Evolutionary conservation across 352 stramenopile genomes (phyloP).

Genomic region (Globisporangium orthogonon): DNA sequence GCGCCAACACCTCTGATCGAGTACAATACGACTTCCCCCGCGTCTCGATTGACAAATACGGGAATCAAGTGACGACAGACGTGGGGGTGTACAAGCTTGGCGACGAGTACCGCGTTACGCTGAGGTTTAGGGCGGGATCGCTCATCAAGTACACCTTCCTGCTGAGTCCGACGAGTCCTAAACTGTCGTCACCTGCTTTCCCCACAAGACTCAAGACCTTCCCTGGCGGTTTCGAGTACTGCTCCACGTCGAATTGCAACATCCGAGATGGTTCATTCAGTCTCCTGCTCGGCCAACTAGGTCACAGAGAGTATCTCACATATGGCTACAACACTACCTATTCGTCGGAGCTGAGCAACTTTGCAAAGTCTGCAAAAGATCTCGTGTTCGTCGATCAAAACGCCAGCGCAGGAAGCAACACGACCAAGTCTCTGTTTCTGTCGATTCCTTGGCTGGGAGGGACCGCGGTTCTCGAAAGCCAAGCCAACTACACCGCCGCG

Average conservation of each 20-base stretch:
- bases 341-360: background rate
- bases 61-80: background rate
- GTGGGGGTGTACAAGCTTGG: slow-evolving; percentile 1
- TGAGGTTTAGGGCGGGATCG: background rate
- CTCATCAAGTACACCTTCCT: slow-evolving; percentile 6
- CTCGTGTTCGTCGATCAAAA: slow-evolving; percentile 5
- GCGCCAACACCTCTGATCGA: background rate
- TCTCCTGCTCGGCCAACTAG: slow-evolving; percentile 10
- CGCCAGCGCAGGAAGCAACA: background rate
- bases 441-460: background rate
- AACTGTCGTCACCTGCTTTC: background rate
- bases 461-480: too few relatives aligned
- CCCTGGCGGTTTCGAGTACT: slow-evolving; percentile 18
- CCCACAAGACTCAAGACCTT: slow-evolving; percentile 7
- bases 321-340: too few relatives aligned
- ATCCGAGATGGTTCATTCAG: slow-evolving; percentile 11
- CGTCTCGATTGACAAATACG: background rate
- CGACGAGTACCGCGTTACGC: slow-evolving; percentile 7
- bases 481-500: background rate
- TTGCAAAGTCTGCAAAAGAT: background rate
- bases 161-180: background rate
- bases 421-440: background rate
- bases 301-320: too few relatives aligned
- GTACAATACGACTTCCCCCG: background rate
- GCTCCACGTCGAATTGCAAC: slow-evolving; percentile 11